Evolutionary conservation across 2,329 filamentous ascomycete genomes (phyloP), one percentile per base, ranked within the genome.

Genomic region (Penicillium verrucosum): DNA sequence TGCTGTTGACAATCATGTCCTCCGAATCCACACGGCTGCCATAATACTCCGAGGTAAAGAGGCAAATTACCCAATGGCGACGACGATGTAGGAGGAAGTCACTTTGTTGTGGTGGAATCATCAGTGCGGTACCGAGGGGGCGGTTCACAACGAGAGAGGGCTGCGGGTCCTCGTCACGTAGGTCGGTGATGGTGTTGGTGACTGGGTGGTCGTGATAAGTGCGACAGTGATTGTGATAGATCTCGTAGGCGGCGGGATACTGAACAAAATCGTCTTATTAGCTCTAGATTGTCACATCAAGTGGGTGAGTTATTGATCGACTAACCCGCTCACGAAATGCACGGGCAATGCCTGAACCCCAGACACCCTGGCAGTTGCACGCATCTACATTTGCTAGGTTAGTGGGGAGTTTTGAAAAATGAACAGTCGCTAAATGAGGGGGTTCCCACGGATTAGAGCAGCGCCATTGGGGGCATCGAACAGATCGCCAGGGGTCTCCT

Each of bases 321-420:
- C 52, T 18, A 12, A 50, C 52, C 5, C 40, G 30, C 1, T 37
- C n/a, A 23, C 74, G 78, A 70, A 86, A 85, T 0, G 70, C 73
- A 34, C 65, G 61, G 2, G 84, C 84, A 51, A 86, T 83, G n/a
- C 84, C 84, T 4, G 75, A 77, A 44, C 82, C 82, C 84, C 84
- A 87, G 14, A 65, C 65, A 6, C 84, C 84, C 58, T 78, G 70
- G 49, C 78, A 80, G 68, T 86, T 87, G 71, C 83, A 86, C 12
- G 84, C 82, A 67, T 87, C 77, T 79, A 51, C 4, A 25, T 50
- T 54, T 11, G 32, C 40, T 3, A 43, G 6, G n/a, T 43, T 38
- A 54, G 54, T 27, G 18, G 8, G 14, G 4, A 12, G 1, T 16
- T 16, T 11, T 41, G 0, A 29, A 36, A 36, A 54, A 42, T 25